Base-by-base conservation (phyloP, 2,329 filamentous ascomycete genomes). In the Sphaceloma murrayae region DNA sequence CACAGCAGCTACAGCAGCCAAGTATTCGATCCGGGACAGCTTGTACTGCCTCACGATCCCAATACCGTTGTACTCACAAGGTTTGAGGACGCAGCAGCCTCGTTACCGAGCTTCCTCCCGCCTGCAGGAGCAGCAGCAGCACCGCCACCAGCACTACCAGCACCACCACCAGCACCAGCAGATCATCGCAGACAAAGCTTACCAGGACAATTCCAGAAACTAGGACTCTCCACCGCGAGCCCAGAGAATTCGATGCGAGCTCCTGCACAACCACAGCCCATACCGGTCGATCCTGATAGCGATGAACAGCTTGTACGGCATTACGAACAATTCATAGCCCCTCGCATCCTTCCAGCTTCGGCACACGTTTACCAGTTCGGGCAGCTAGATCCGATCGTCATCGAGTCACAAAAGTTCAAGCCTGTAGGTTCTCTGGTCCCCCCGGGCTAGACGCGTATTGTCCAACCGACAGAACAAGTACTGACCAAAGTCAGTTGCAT, bases 21-120 rank as follows among this genome's bases (percentile, higher is more conserved):
- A 14, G 14, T 26, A 2, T 34, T 30, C 7, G 36, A 46, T 19
- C 11, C 29, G 4, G 30, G 36, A 26, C 24, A 36, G n/a, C 9
- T 34, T 3, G 17, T 43, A n/a, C 17, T 42, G 11, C 21, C 45
- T 5, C 18, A 39, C 26, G 70, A 74, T 52, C 66, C 69, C 16
- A 71, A 73, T 47, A 62, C 66, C 11, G 64, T 74, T 5, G 66
- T 74, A 14, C 49, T 75, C 46, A 65, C 67, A 45, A 62, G 61
- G 10, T 74, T 74, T 38, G 69, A 73, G 51, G 70, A 74, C 24
- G 47, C 45, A 9, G 49, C 54, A 4, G 29, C 56, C 6, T 40
- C 48, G 3, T 32, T 45, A 3, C 44, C 52, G 3, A 48, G 43
- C n/a, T 34, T 48, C 14, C 17, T 46, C 10, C 19, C 19, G 8